Percentiles rank a stretch among this genome's conserved stretches.
Conservation (phyloP, 352 stramenopile genomes). For the Phytophthora hibernalis region DNA sequence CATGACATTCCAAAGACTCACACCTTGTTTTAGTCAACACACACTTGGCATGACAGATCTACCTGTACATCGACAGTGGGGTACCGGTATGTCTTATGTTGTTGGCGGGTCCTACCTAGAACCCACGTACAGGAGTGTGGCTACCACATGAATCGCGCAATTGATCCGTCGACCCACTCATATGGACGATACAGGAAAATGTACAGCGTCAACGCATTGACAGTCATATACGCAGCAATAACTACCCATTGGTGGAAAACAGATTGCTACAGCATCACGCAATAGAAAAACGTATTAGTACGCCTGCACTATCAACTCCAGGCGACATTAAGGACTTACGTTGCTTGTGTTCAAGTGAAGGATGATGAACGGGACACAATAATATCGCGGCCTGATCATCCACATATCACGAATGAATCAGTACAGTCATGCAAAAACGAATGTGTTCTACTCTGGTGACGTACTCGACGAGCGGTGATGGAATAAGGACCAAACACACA, state of each 20-base stretch:
- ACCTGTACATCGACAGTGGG: neutral
- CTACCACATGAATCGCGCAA: constrained; percentile 91
- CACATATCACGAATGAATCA: constrained; percentile 15
- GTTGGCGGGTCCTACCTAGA: neutral
- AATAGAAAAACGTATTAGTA: constrained; percentile 11
- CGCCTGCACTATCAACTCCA: neutral
- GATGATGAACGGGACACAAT: constrained; percentile 80
- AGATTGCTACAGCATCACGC: constrained; percentile 60
- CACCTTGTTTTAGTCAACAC: neutral
- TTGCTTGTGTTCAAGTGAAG: constrained; percentile 78
- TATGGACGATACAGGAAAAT: constrained; percentile 79
- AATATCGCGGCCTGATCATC: constrained; percentile 76
- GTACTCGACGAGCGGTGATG: constrained; percentile 90
- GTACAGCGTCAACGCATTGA: constrained; percentile 78
- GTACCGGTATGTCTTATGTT: neutral
- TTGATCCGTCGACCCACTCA: constrained; percentile 79
- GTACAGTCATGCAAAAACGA: neutral
- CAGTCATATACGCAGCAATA: constrained; percentile 48
- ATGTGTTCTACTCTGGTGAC: constrained; percentile 19
- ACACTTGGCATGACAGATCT: constrained; percentile 6
- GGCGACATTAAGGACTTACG: constrained; percentile 40
- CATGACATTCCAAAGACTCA: neutral
- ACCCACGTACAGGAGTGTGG: neutral
- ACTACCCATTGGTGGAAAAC: constrained; percentile 48
- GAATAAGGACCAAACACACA: constrained; percentile 83